Evolutionary conservation across 306 rosid species (phyloP), one percentile per base, ranked within the genome.

Genomic region (Oxytropis ochrocephala): DNA sequence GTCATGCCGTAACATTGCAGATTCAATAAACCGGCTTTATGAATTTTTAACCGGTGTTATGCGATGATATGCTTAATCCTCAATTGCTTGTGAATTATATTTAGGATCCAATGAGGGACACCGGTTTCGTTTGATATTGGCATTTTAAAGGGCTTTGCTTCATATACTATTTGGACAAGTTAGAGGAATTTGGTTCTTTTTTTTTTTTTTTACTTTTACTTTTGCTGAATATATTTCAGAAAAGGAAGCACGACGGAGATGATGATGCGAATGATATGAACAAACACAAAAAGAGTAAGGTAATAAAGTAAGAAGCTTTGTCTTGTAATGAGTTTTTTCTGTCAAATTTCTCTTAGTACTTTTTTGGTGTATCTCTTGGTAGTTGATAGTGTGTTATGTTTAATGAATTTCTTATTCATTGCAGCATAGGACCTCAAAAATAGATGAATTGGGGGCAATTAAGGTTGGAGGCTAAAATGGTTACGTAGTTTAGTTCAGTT

Each of bases 221-320:
- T 68, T 16, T 18, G 32, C 63, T 76, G 51, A 38, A 29, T 83
- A 18, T 75, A 63, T 86, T 77, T 44, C 95, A 94, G 99, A 94
- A 94, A 83, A 81, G 99, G 87, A 91, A 91, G 94, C 99, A 95
- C 48, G 97, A 91, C 57, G 99, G 97, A 50, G 99, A 95, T 69
- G 97, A 91, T 75, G 97, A 91, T 65, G 73, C 81, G 65, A 86
- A 81, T 66, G 95, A 95, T 73, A 80, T 87, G 75, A 95, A 95
- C 88, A 89, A 89, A 64, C 99, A 91, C 88, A 95, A 91, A 84
- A 95, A 89, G 85, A 95, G 95, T 78, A 95, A 95, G 99, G 99
- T 94, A 91, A 94, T 84, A 73, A 32, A 79, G 51, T 67, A 57
- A 54, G 56, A 48, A 44, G 6, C 17, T 68, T 63, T 71, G 11